A percentile compares a stretch with the other conserved stretches of the same genome.
Conservation (phyloP, 257 asterid species). For the Osmanthus fragrans region DNA sequence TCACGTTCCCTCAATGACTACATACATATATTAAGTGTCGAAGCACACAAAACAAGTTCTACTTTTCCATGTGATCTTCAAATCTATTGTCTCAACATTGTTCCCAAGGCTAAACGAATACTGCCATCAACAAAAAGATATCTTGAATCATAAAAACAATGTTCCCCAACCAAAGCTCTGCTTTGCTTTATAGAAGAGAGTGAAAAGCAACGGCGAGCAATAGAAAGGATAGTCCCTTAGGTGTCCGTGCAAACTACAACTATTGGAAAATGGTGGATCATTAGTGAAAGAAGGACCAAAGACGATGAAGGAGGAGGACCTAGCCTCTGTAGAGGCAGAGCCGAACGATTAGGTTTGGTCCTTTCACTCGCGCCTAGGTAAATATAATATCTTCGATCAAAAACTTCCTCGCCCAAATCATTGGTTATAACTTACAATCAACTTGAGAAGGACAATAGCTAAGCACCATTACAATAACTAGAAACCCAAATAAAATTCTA, state of each 20-base stretch:
- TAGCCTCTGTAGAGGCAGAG: no score
- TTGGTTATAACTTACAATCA: no score
- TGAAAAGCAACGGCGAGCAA: neutral
- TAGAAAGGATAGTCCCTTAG: neutral
- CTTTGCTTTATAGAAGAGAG: neutral
- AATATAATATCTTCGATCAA: no score
- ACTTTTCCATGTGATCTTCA: neutral
- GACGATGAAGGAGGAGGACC: no score
- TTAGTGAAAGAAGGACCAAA: no score
- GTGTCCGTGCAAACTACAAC: neutral
- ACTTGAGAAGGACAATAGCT: no score
- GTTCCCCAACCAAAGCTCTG: neutral
- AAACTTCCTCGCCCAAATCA: no score
- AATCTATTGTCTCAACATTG: neutral
- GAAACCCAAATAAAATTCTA: neutral
- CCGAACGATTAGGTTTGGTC: no score
- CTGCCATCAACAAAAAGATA: neutral
- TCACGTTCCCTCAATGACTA: no score
- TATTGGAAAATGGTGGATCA: no score
- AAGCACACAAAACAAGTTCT: no score
- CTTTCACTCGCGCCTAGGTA: no score
- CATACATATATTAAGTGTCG: neutral
- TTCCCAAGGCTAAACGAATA: neutral
- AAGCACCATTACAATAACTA: neutral
- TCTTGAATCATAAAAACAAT: neutral